phyloP scores from a whole-genome alignment of 2,329 filamentous ascomycete genomes.

The Mycosphaerella sp. region DNA sequence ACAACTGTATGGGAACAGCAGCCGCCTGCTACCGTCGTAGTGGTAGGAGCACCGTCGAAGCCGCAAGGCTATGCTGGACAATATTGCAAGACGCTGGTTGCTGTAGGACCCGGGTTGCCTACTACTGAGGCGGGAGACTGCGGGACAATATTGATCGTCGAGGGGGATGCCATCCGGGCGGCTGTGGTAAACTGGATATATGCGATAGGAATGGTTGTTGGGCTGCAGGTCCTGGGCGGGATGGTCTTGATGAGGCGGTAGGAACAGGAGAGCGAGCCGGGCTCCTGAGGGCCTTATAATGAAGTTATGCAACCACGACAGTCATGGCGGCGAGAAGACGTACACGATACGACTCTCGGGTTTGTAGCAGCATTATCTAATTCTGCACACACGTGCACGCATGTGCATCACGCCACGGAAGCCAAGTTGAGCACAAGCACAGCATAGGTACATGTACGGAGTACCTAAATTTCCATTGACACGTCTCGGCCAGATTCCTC shows the following conservation, averaged over 20 bases:
- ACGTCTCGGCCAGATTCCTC: too few relatives aligned
- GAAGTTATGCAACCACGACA: conserved; percentile 9
- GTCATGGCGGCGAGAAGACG: conserved; percentile 5
- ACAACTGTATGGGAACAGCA: conserved; percentile 18
- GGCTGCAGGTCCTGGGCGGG: conserved; percentile 22
- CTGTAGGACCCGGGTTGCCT: conserved; percentile 30
- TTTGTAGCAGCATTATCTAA: not conserved
- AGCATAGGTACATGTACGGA: too few relatives aligned
- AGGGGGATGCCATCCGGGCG: conserved; percentile 17
- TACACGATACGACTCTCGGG: not conserved
- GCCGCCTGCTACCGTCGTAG: conserved; percentile 20
- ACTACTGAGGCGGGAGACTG: conserved; percentile 31
- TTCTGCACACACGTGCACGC: too few relatives aligned
- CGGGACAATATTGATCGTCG: conserved; percentile 34
- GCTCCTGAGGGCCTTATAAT: not conserved
- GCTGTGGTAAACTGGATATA: conserved; percentile 18
- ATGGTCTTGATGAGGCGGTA: conserved; percentile 18
- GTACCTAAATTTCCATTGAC: too few relatives aligned
- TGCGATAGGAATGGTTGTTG: conserved; percentile 18
- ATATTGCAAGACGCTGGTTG: conserved; percentile 35
- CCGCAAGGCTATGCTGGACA: conserved; percentile 18
- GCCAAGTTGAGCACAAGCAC: not conserved
- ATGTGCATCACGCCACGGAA: not conserved
- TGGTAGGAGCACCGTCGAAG: conserved; percentile 20
- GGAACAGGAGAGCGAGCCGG: not conserved